Conservation (phyloP, 441 rosid genomes). For the Corymbia calophylla region DNA sequence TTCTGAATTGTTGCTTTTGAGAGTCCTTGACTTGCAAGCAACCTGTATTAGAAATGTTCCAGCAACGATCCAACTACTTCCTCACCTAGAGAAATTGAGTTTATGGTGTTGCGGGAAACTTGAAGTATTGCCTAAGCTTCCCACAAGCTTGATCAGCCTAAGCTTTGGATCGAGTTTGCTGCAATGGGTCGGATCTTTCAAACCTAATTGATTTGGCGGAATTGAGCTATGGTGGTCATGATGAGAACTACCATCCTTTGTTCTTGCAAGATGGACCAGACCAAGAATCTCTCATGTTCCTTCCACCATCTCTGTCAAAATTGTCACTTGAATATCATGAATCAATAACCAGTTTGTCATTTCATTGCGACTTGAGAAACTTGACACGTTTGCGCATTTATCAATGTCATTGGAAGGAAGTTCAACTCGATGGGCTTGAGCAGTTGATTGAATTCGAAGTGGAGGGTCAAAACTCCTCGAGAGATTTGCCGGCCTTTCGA, state of each 20-base stretch:
- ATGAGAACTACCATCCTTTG: background rate
- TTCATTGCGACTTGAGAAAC: background rate
- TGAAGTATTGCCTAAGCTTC: background rate
- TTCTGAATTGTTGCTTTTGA: background rate
- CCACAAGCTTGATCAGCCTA: background rate
- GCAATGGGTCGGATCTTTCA: background rate
- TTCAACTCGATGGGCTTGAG: background rate
- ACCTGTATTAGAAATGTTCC: background rate
- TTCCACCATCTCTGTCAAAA: background rate
- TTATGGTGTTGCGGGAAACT: background rate
- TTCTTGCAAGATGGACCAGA: background rate
- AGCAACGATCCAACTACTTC: background rate
- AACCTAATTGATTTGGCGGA: background rate
- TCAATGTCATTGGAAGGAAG: background rate
- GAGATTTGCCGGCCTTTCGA: background rate
- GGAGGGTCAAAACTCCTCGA: background rate
- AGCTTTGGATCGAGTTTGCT: background rate
- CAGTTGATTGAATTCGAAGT: background rate
- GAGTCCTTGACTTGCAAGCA: background rate
- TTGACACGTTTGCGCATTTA: background rate
- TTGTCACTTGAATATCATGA: background rate
- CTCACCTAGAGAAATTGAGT: background rate
- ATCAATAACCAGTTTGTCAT: background rate
- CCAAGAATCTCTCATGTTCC: background rate
- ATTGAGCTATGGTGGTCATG: background rate